Evolutionary conservation across 2,329 filamentous ascomycete genomes (phyloP), one percentile per base, ranked within the genome.

Genomic region (Ramichloridium luteum): DNA sequence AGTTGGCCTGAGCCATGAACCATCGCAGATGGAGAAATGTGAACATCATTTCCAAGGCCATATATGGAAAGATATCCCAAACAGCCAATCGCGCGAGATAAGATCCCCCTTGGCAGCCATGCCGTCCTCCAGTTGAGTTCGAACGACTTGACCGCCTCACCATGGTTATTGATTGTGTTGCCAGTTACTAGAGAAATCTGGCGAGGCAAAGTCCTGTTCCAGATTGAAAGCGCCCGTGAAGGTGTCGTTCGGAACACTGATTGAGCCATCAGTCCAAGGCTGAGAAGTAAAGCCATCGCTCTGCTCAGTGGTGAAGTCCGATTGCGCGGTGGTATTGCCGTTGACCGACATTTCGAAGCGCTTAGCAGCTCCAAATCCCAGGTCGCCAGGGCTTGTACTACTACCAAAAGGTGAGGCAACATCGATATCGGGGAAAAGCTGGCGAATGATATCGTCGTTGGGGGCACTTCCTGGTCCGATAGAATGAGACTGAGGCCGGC

Each of bases 401-500:
- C 37, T n/a, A 10, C 15, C 38, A 27, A 43, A 47, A 14, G 23
- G 36, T 26, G 37, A 39, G 23, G 37, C 32, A 25, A 48, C 32
- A 29, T 53, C 49, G 22, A 54, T 46, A 14, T 47, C 51, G n/a
- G 51, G 51, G 32, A 54, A 54, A 4, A 54, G 39, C 28, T 47
- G 41, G 25, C 41, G 41, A 32, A 54, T 45, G 25, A 53, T 33
- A 26, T 53, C 50, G 12, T 51, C 46, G 27, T 40, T 45, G 6
- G 49, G 49, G 14, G 44, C 48, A 27, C 37, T 45, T 23, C 35
- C 37, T 13, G 46, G 41, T 4, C 47, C 46, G n/a, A 53, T 35
- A 3, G 49, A 49, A 6, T 42, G 48, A 5, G 50, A 49, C 15
- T 45, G 36, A 13, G 43, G 44, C 10, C 49, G 43, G 9, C 43